phyloP scores from a whole-genome alignment of 441 rosid species.

The Erodium moschatum region DNA sequence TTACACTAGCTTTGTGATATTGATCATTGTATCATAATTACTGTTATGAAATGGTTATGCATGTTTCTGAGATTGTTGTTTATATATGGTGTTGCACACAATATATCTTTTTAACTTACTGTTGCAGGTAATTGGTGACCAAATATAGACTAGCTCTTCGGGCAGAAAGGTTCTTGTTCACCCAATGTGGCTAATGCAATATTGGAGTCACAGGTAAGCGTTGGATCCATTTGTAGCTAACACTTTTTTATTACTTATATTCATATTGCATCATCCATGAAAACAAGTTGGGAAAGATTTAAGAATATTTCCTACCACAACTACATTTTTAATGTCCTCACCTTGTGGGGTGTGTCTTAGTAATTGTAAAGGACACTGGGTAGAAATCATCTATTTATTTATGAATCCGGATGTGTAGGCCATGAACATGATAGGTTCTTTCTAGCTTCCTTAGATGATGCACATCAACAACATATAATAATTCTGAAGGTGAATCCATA shows the following conservation, averaged over 20 bases:
- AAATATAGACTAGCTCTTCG: background rate
- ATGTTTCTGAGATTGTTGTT: background rate
- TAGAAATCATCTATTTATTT: background rate
- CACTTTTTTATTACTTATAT: background rate
- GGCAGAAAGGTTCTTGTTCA: background rate
- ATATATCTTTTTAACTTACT: background rate
- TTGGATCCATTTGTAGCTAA: slow-evolving; percentile 1
- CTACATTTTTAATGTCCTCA: background rate
- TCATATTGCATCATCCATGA: too few relatives aligned
- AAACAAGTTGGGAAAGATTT: background rate
- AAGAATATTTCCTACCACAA: background rate
- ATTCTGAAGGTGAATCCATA: background rate
- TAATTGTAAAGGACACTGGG: background rate
- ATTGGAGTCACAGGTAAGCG: background rate
- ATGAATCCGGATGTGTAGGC: background rate
- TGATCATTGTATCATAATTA: background rate
- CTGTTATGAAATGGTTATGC: slow-evolving; percentile 5
- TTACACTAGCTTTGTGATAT: background rate
- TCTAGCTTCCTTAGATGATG: background rate
- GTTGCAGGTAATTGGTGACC: background rate
- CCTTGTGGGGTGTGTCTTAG: background rate
- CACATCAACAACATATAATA: background rate
- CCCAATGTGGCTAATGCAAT: background rate
- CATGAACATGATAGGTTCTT: background rate
- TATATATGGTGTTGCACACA: background rate